Evolutionary conservation across 1,139 yeast species (phyloP), one percentile per base, ranked within the genome.

Genomic region (Saccharomycopsis hybrid): DNA sequence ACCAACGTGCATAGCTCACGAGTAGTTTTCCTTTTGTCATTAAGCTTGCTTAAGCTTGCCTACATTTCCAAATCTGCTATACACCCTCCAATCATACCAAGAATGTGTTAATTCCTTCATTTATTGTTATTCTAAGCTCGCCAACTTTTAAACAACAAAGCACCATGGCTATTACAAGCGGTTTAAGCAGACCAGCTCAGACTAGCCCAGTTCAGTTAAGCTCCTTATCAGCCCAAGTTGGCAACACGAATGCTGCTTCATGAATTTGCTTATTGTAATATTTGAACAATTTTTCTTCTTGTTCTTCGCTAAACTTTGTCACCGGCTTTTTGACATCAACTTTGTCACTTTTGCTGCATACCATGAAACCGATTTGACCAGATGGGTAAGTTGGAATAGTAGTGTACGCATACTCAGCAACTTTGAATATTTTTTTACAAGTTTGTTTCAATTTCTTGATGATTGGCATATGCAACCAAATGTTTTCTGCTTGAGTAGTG

Each of bases 371-470:
- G 56, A 92, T 76, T 67, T 89, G 97, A 33, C 98, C 98, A 7
- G 95, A 83, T n/a, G 98, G 90, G 66, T 90, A 90, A 13, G 94
- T 83, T 46, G 98, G 98, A 68, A 90, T 92, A 60, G 92, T 85
- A 58, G 95, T 84, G 65, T 87, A 87, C 55, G 88, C 77, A 65
- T 87, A 86, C 57, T 77, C 76, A n/a, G 84, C 95, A 54, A 77
- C 79, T 25, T 82, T 76, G 69, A 92, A 92, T n/a, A 90, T 95
- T 37, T 69, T 63, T 47, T 70, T 65, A 57, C 92, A 87, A 50
- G 82, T 80, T 37, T 64, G 57, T 60, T 81, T 71, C 57, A 92
- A 76, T 33, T 74, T 70, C 57, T 74, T 70, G 58, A 92, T 73
- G 60, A 85, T 79, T 31, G 76, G 69, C 55, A 92, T 69, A 65